Evolutionary conservation across 495 filamentous ascomycete genomes (phyloP), one percentile per base, ranked within the genome.

Genomic region (Daldinia decipiens): DNA sequence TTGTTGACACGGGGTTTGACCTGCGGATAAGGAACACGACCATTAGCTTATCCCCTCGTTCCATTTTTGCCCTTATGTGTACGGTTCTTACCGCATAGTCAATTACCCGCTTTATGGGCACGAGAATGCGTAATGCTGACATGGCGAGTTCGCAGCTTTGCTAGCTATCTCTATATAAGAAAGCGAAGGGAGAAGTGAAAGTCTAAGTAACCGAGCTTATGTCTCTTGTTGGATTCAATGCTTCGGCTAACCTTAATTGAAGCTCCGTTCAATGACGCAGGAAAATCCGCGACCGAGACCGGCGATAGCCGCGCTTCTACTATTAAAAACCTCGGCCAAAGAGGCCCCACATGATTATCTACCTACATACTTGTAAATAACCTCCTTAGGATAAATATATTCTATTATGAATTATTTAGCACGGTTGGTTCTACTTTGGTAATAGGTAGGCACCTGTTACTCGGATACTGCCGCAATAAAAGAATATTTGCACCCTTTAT

Each of bases 1-100:
- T 95, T 94, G 89, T 98, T 98, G 86, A 98, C 93, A 72, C 95
- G 92, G 62, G 95, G 95, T 86, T 97, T 98, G 87, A 97, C 88
- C 95, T 99, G 76, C 61, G 31, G n/a, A 29, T 2, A 11, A 1
- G 31, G 11, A 43, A 57, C 0, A 32, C 26, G 40, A n/a, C 11
- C 5, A 57, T 66, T 64, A 72, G 65, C 74, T 58, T 50, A 27
- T 40, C 61, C 58, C 50, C 34, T 19, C 57, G 45, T 29, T 55
- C 53, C 36, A 45, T 55, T 36, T 47, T 47, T 32, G 26, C 12
- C 31, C 36, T 12, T 31, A 24, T 2, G 52, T 55, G 53, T 38
- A 56, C 2, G 54, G 67, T 70, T 81, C 90, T 79, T 83, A 98
- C 95, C 70, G 95, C 94, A 89, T 98, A 99, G 88, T 99, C 95